Evolutionary conservation across 352 stramenopile species (phyloP), one percentile per base, ranked within the genome.

Genomic region (Hyaloperonospora arabidopsidis): DNA sequence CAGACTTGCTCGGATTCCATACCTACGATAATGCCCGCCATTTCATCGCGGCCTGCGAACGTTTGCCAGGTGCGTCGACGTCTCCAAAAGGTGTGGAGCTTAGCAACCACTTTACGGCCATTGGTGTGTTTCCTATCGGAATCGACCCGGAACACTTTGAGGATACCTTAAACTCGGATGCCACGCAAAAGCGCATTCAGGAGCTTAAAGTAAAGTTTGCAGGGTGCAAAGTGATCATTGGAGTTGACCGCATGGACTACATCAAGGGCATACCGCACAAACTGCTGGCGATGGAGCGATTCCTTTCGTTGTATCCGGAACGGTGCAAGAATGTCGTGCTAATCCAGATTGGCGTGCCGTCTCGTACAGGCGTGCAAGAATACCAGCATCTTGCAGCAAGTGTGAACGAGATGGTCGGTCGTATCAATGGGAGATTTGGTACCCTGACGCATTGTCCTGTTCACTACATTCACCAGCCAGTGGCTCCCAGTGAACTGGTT

Each of bases 281-380:
- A 54, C 49, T 95, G 44, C 57, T 94, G 17, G 84, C 84, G 13
- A 88, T 96, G 66, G 86, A 96, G 54, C 68, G 87, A 2, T 94
- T 93, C 57, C 58, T 96, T 1, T 72, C 76, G 13, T 66, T 76
- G 52, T 85, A 93, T 50, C 84, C 86, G 0, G 78, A 97, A 52
- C 94, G 86, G 59, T 78, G 86, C 17, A 89, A 92, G 14, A 95
- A 95, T 61, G 88, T 97, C 48, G 85, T 96, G 23, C 58, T 98
- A 5, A 86, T 98, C 41, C 91, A 97, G 69, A 95, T 98, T 40
- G 95, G 81, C 14, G 95, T 98, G 34, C 94, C 90, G 14, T 92
- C 79, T 5, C 76, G 86, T 10, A 86, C 70, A 7, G 80, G 86
- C 22, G 83, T 95, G 14, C 54, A 83, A 22, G 86, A 95, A 66